phyloP scores from a whole-genome alignment of 768 basidiomycete species.

The Albatrellus ellisii region DNA sequence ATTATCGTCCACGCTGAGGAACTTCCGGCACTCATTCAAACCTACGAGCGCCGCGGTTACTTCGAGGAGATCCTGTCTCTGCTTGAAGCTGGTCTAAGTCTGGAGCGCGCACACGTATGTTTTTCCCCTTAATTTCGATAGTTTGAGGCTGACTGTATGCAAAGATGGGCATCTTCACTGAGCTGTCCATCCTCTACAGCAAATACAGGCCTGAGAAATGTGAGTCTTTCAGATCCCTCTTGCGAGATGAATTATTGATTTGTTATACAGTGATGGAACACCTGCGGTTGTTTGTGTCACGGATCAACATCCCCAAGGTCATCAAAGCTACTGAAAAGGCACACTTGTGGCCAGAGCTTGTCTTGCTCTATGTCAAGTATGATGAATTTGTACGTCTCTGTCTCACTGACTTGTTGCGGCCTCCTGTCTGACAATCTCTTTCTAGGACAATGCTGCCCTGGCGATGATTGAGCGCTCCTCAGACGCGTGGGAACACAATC shows the following conservation, averaged over 20 bases:
- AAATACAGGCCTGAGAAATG: conserved; percentile 91
- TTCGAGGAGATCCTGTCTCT: conserved; percentile 90
- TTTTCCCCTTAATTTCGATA: background rate
- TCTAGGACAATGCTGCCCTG: conserved; percentile 87
- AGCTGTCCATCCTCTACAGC: conserved; percentile 82
- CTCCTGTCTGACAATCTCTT: background rate
- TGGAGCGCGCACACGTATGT: conserved; percentile 86
- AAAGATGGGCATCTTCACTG: conserved; percentile 95
- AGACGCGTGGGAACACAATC: conserved; percentile 99
- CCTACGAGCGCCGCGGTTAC: conserved; percentile 85
- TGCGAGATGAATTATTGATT: background rate
- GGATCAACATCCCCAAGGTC: conserved; percentile 99
- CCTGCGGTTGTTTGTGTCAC: conserved; percentile 87
- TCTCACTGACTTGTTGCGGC: background rate
- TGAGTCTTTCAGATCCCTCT: conserved; percentile 26
- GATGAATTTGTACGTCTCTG: conserved; percentile 66
- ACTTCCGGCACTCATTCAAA: conserved; percentile 53
- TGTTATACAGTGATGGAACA: conserved; percentile 83
- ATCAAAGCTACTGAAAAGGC: conserved; percentile 94
- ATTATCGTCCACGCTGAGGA: conserved; percentile 95
- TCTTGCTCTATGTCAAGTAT: conserved; percentile 98
- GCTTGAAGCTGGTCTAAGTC: conserved; percentile 88
- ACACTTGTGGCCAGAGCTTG: conserved; percentile 96
- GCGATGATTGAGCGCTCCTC: conserved; percentile 98
- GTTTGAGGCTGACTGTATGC: conserved; percentile 8